Conservation (phyloP, 805 yeast species). For the Yamadazyma kitorensis region DNA sequence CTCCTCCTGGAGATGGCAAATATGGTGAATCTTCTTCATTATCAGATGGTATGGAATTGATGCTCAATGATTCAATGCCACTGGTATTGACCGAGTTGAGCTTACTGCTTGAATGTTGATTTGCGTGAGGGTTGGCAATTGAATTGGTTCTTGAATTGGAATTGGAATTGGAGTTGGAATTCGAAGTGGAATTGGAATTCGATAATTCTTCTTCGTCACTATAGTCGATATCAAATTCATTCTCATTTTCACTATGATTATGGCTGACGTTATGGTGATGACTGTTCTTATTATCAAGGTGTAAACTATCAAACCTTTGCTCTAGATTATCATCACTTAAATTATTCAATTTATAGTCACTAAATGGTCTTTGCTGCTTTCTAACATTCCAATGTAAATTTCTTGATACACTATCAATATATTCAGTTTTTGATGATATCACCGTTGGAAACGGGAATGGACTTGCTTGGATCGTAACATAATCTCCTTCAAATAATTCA, state of each 20-base stretch:
- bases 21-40: conserved; percentile 25
- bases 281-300: background rate
- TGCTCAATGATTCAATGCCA: conserved; percentile 4
- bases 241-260: conserved; percentile 14
- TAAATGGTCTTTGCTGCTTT: conserved; percentile 80
- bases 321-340: conserved; percentile 13
- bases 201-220: conserved; percentile 21
- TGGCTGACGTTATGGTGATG: too few relatives aligned
- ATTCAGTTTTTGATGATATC: conserved; percentile 66
- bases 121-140: too few relatives aligned
- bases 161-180: too few relatives aligned
- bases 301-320: conserved; percentile 8
- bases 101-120: too few relatives aligned
- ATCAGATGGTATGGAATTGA: conserved; percentile 13
- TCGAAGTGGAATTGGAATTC: background rate
- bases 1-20: conserved; percentile 28
- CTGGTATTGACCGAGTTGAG: too few relatives aligned
- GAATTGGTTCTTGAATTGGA: too few relatives aligned
- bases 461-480: conserved; percentile 79
- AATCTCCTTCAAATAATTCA: conserved; percentile 79
- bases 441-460: conserved; percentile 95
- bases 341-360: conserved; percentile 13
- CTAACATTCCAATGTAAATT: conserved; percentile 92
- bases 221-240: conserved; percentile 36
- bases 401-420: conserved; percentile 80